Percentiles rank a stretch among this genome's conserved stretches.
Evolutionary conservation across 2,329 filamentous ascomycete species (phyloP).

Genomic region (Pseudogymnoascus sp.): DNA sequence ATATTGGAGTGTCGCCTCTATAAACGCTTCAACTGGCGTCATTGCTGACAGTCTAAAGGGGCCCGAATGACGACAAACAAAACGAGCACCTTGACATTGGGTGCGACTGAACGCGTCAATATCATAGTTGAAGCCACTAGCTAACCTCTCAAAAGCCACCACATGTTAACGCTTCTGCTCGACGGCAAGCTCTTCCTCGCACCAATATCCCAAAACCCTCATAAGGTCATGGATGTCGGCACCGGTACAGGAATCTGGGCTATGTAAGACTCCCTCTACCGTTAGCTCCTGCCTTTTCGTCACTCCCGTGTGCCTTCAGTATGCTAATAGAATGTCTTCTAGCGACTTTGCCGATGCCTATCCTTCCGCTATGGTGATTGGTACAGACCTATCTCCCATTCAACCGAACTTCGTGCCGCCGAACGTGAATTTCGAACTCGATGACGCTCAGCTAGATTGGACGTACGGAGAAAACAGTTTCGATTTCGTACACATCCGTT

Average conservation of each 20-base stretch:
- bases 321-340: slow-evolving; percentile 15
- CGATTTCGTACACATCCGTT: slow-evolving; percentile 24
- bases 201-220: not conserved
- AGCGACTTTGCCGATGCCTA: slow-evolving; percentile 23
- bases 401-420: slow-evolving; percentile 41
- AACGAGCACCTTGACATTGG: slow-evolving; percentile 16
- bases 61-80: slow-evolving; percentile 16
- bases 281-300: not conserved
- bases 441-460: slow-evolving; percentile 38
- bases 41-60: not conserved
- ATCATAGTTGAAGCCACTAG: not conserved
- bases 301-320: not conserved
- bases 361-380: slow-evolving; percentile 25
- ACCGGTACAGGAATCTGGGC: slow-evolving; percentile 16
- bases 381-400: slow-evolving; percentile 27
- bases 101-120: not conserved
- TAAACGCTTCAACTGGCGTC: not conserved
- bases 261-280: not conserved
- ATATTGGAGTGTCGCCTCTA: not conserved
- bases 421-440: slow-evolving; percentile 55
- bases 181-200: slow-evolving; percentile 8
- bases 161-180: not conserved
- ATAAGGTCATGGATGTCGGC: slow-evolving; percentile 11
- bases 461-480: slow-evolving; percentile 22
- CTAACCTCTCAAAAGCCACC: not conserved